phyloP scores from a whole-genome alignment of 441 rosid species.

The Populus hybrid region DNA sequence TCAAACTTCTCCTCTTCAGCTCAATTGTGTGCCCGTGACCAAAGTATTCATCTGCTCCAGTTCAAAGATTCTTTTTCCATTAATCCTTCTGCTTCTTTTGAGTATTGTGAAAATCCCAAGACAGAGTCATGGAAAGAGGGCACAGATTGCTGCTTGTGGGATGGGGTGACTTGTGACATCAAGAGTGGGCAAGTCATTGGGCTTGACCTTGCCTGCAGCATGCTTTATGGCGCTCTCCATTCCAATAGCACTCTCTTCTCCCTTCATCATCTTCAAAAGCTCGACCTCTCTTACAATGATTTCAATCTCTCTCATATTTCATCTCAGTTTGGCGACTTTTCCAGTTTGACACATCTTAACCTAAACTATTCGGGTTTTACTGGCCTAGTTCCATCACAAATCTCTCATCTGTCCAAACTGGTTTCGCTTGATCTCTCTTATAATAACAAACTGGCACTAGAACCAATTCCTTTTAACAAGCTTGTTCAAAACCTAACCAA shows the following conservation, averaged over 20 bases:
- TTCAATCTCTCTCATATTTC: slow-evolving; percentile 5
- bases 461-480: background rate
- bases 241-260: background rate
- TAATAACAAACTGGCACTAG: background rate
- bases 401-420: background rate
- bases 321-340: background rate
- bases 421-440: background rate
- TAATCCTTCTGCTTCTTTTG: background rate
- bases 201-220: slow-evolving; percentile 23
- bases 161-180: background rate
- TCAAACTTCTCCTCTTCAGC: too few species aligned
- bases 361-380: slow-evolving; percentile 6
- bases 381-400: slow-evolving; percentile 15
- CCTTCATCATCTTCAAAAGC: slow-evolving; percentile 3
- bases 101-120: background rate
- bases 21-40: background rate
- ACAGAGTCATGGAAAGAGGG: background rate
- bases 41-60: background rate
- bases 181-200: slow-evolving; percentile 11
- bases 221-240: slow-evolving; percentile 12
- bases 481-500: background rate
- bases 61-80: background rate
- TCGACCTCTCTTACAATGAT: slow-evolving; percentile 18
- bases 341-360: slow-evolving; percentile 6
- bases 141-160: slow-evolving; percentile 8